Conservation (phyloP, 2,329 filamentous ascomycete genomes). For the Magnaporthiopsis incrustans region DNA sequence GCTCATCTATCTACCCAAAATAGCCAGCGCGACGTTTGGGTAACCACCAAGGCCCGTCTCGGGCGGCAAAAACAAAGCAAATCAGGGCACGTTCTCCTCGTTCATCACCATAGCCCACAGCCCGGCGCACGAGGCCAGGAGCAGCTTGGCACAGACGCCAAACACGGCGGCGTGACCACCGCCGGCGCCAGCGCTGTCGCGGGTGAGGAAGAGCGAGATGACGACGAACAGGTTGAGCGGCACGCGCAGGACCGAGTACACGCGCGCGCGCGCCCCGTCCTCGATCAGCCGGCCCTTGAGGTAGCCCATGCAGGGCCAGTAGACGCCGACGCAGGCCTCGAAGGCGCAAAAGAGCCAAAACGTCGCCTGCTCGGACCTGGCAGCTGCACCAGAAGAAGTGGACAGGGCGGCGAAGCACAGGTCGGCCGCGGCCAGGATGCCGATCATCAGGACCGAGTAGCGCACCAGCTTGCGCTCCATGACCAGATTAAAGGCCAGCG, state of each 20-base stretch:
- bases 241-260: constrained; percentile 46
- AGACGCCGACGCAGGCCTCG: constrained; percentile 46
- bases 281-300: constrained; percentile 44
- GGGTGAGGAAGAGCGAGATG: constrained; percentile 32
- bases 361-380: constrained; percentile 29
- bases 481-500: constrained; percentile 39
- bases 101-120: constrained; percentile 19
- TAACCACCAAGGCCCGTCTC: too few relatives aligned
- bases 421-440: constrained; percentile 29
- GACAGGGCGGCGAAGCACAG: constrained; percentile 21
- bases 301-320: constrained; percentile 45
- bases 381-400: constrained; percentile 12
- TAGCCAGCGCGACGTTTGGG: neutral
- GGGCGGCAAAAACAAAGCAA: neutral
- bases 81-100: constrained; percentile 14
- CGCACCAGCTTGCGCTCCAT: constrained; percentile 20
- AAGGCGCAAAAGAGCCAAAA: constrained; percentile 50
- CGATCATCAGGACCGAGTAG: constrained; percentile 25
- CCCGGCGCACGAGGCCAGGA: constrained; percentile 20
- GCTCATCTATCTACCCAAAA: neutral
- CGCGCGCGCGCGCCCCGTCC: constrained; percentile 41
- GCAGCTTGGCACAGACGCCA: constrained; percentile 21
- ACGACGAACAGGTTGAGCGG: constrained; percentile 52
- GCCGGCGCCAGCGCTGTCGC: constrained; percentile 16
- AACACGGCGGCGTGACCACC: constrained; percentile 20